These are phyloP conservation scores for Polyplosphaeria fusca DNA, from an alignment of 495 filamentous ascomycete genomes.

Conservation along the genomic window DNA sequence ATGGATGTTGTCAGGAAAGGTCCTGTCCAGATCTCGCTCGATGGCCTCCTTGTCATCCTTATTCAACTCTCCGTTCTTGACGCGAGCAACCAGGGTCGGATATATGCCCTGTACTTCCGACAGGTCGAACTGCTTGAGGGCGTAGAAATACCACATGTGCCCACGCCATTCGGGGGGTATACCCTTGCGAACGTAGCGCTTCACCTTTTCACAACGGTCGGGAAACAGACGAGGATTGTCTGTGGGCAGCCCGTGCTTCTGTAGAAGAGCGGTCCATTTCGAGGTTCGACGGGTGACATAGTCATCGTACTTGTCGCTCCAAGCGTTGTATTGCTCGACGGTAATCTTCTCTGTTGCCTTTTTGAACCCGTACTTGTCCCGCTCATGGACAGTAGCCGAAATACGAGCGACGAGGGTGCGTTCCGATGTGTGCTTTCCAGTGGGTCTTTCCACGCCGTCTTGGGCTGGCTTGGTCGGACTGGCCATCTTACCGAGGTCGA, in stretches of 20 bases:
- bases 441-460: neutral
- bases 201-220: conserved; percentile 72
- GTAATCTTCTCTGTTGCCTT: conserved; percentile 81
- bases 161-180: conserved; percentile 91
- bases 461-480: neutral
- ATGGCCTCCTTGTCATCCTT: conserved; percentile 83
- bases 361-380: conserved; percentile 89
- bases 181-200: conserved; percentile 90
- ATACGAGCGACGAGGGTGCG: neutral
- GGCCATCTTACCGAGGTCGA: conserved; percentile 8
- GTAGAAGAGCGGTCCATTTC: conserved; percentile 79
- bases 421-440: neutral
- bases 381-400: conserved; percentile 27
- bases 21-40: conserved; percentile 90
- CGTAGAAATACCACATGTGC: conserved; percentile 95
- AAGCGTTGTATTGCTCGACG: conserved; percentile 73
- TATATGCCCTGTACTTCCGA: conserved; percentile 73
- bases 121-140: conserved; percentile 70
- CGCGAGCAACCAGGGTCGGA: conserved; percentile 59
- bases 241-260: conserved; percentile 69
- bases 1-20: conserved; percentile 89
- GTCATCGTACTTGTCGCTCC: conserved; percentile 67
- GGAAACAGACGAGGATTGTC: conserved; percentile 76
- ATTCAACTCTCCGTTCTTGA: conserved; percentile 59
- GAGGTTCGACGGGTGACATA: conserved; percentile 65